phyloP scores from a whole-genome alignment of 2,329 filamentous ascomycete species.

The Penicillium digitatum region DNA sequence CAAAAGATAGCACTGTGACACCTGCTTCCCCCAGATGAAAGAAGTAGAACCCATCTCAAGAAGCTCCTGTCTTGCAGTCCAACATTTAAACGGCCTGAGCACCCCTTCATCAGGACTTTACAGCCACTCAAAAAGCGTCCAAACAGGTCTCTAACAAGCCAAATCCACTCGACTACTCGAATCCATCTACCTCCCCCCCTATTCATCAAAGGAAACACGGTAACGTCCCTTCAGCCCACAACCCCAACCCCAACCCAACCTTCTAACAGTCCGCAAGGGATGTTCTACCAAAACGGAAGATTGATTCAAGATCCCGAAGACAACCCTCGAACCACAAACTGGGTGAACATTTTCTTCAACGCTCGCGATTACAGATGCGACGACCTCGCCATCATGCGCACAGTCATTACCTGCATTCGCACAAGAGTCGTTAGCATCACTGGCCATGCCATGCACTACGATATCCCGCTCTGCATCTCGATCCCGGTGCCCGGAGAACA shows the following conservation, averaged over 20 bases:
- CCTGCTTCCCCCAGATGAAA: neutral
- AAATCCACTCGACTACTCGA: neutral
- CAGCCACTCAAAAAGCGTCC: neutral
- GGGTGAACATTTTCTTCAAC: constrained; percentile 6
- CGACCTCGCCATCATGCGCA: constrained; percentile 3
- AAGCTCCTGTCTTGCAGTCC: neutral
- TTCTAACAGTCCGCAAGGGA: neutral
- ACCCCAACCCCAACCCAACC: neutral
- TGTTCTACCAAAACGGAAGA: constrained; percentile 5
- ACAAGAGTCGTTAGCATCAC: constrained; percentile 3
- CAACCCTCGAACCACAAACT: neutral
- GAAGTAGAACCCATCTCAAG: neutral
- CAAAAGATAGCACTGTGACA: constrained; percentile 1
- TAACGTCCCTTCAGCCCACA: neutral
- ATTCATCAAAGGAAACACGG: neutral
- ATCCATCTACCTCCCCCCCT: neutral
- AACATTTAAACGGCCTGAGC: neutral
- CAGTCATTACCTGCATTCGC: constrained; percentile 3
- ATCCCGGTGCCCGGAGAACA: constrained; percentile 1
- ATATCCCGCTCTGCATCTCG: neutral
- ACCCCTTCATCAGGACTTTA: neutral
- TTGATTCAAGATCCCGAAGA: neutral
- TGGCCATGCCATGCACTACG: neutral
- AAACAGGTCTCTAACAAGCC: neutral
- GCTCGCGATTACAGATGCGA: neutral